Conservation (phyloP, 78 protist species). For the Chrysochromulina parva region DNA sequence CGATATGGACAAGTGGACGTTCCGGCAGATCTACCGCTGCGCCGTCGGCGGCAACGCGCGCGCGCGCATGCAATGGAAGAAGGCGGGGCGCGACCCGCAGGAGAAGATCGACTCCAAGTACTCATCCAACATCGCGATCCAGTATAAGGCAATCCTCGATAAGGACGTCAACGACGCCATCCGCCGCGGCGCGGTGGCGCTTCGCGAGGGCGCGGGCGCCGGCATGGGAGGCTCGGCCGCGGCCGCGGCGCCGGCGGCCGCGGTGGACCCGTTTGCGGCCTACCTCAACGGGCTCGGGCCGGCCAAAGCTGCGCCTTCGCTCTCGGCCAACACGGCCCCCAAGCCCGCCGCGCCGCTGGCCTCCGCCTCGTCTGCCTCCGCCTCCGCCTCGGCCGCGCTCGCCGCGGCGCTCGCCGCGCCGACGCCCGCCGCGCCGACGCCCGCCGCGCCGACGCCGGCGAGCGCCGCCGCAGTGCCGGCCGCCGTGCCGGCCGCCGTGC, state of each 20-base stretch:
- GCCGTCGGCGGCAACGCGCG: constrained; percentile 45
- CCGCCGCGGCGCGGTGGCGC: not conserved
- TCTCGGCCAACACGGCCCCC: not conserved
- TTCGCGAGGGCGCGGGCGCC: not conserved
- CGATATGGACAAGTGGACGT: constrained; percentile 44
- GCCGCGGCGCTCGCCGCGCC: too few species aligned
- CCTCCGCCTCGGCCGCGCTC: not conserved
- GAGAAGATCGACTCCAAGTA: not conserved
- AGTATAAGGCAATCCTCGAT: not conserved
- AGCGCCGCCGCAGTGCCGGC: too few species aligned
- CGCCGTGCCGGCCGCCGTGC: too few species aligned
- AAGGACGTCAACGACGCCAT: not conserved
- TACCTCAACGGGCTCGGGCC: not conserved
- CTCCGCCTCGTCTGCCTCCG: not conserved
- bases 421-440: too few species aligned
- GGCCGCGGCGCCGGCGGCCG: not conserved
- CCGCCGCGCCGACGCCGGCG: too few species aligned
- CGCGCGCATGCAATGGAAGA: not conserved
- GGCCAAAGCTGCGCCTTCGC: too few species aligned
- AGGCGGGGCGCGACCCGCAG: not conserved
- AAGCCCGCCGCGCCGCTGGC: not conserved
- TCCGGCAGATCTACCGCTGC: constrained; percentile 33
- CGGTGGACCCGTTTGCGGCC: not conserved
- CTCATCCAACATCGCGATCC: not conserved
- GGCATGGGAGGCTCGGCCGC: not conserved